Evolutionary conservation across 1,139 yeast species (phyloP), one percentile per base, ranked within the genome.

Genomic region (Lodderomyces oxycetoniae): DNA sequence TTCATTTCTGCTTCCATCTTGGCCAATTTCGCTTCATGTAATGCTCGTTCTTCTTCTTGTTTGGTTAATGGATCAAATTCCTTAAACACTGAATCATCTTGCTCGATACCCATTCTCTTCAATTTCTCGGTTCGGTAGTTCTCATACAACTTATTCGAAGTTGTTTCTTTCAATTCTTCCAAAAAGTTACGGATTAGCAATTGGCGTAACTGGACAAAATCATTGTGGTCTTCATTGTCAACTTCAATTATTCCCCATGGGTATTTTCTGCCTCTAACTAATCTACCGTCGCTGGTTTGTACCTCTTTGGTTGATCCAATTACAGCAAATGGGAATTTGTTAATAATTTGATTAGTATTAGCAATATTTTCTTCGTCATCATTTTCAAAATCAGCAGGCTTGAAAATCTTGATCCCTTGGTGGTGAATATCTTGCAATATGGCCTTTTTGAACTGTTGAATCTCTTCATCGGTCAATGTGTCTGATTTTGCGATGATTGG

Each of bases 201-300:
- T 60, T 91, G 95, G 52, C 96, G 85, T 55, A 93, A 77, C 59
- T 80, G 80, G 49, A 84, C 79, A 59, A 93, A 93, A 63, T 93
- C 99, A 58, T 91, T 85, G 59, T 93, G 97, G 35, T 79, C 78
- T 61, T 87, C 94, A 59, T 91, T 91, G 59, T 89, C 97, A 45
- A 93, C 94, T 62, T 91, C 97, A 53, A 91, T 84, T 16, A 84
- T 71, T 45, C 99, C 99, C 99, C 99, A 93, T 42, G 98, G 98
- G 60, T 93, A 93, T 46, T 74, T 67, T 64, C 99, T 85, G 45
- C 96, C 97, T 57, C 97, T 81, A 31, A 88, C 95, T 27, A 66
- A 55, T 55, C 83, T 73, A 33, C 97, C 97, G 50, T 83, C 88
- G 21, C 72, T 52, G 33, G 85, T 79, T 49, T 73, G 73, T 25